A percentile compares a stretch with the other conserved stretches of the same genome.
Evolutionary conservation across 2,329 filamentous ascomycete genomes (phyloP).

Genomic region (Claviceps purpurea): DNA sequence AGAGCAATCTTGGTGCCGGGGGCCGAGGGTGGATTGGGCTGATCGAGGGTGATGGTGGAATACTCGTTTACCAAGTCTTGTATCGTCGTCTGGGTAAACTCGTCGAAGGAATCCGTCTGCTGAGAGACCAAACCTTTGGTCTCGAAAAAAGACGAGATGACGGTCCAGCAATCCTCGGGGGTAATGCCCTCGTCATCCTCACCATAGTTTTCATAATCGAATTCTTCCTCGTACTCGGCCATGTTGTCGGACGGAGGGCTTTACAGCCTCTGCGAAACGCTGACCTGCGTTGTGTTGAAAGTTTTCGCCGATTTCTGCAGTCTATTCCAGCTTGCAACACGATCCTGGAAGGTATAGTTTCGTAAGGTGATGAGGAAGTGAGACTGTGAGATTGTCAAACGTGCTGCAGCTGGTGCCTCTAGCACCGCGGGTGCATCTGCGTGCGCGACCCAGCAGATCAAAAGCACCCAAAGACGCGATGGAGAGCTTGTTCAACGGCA

Average conservation of each 20-base stretch:
- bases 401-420: slow-evolving; percentile 17
- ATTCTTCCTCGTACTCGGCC: slow-evolving; percentile 43
- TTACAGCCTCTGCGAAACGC: not conserved
- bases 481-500: not conserved
- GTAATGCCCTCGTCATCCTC: slow-evolving; percentile 64
- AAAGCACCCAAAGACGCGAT: slow-evolving; percentile 3
- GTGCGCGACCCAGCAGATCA: slow-evolving; percentile 12
- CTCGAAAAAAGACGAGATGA: slow-evolving; percentile 95
- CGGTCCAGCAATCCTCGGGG: slow-evolving; percentile 95
- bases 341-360: not conserved
- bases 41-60: slow-evolving; percentile 81
- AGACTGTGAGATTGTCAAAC: not conserved
- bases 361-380: not conserved
- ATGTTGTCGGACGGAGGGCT: slow-evolving; percentile 20
- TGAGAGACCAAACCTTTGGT: slow-evolving; percentile 91
- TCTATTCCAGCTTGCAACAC: not conserved
- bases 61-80: slow-evolving; percentile 92
- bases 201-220: slow-evolving; percentile 57
- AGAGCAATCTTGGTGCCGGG: slow-evolving; percentile 72
- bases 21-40: slow-evolving; percentile 66
- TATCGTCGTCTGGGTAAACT: slow-evolving; percentile 88
- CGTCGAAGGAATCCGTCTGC: slow-evolving; percentile 96
- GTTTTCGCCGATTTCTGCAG: not conserved
- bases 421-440: slow-evolving; percentile 21
- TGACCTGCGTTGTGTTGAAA: not conserved